Evolutionary conservation across 805 yeast genomes (phyloP), one percentile per base, ranked within the genome.

Genomic region (Lipomyces sp.): DNA sequence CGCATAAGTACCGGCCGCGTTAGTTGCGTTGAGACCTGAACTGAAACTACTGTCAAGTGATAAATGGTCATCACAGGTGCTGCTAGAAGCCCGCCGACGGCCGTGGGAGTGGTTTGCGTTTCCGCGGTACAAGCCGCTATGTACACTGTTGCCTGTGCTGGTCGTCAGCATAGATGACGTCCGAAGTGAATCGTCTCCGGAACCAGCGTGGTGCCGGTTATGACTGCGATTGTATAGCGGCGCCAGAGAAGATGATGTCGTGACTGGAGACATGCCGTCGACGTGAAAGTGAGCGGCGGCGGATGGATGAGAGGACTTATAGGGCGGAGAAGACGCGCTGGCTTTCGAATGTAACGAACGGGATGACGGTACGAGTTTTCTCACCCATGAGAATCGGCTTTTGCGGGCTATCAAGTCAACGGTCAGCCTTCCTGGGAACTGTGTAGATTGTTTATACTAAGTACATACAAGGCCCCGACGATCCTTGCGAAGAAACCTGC

Each of bases 311-410:
- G 48, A 33, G 4, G 60, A 39, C 13, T 39, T 6, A 32, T 32
- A 33, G 6, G 54, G 30, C 13, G 53, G 18, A 34, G 60, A 8
- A 6, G 51, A 18, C 13, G 60, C 24, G 29, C 58, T 54, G 4
- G 64, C 45, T 15, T 57, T 34, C 33, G 59, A 34, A 3, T 60
- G 59, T 42, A 42, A 45, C 29, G 63, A 48, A 10, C 59, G 64
- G 13, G 64, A 59, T 24, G 51, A 33, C 32, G 69, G 54, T 8
- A 67, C 65, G 53, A 68, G 63, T 42, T 54, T 42, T 15, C 71
- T 66, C 37, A 68, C 71, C 71, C 71, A 68, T 11, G 71, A 61
- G 51, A 68, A 68, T 34, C 71, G 59, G 60, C 71, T 57, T 32
- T 62, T 62, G 53, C 67, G 67, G 30, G 58, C 66, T 62, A 53